Evolutionary conservation across 2,329 filamentous ascomycete species (phyloP), one percentile per base, ranked within the genome.

Genomic region (Colletotrichum magnum): DNA sequence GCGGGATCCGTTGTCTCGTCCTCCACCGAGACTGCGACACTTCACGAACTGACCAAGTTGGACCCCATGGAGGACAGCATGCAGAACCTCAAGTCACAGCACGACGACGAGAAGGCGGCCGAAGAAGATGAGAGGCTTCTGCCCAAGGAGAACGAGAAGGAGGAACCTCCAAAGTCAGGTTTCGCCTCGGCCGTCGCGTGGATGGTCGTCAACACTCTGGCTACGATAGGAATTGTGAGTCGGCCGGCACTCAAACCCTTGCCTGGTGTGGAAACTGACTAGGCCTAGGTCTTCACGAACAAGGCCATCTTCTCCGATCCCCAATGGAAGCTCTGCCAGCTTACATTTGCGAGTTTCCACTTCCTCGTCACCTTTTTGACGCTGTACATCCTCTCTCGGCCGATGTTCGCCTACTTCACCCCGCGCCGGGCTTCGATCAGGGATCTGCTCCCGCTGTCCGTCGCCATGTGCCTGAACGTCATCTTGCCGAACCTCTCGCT

Each of bases 401-500:
- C 86, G n/a, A 78, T 76, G 32, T 85, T 92, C 72, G 83, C 81
- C 69, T 85, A 90, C 76, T 93, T 93, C 76, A 79, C 80, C 16
- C 87, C 89, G 2, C 86, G 88, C 48, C 84, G 86, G 58, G 86
- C 87, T 47, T 79, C 86, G 39, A 79, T 90, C 57, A 80, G 81
- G 67, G 84, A 88, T 43, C 87, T 93, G 64, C 80, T 92, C 18
- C 91, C 90, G 3, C 82, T 93, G n/a, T 88, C 89, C 3, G 75
- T 90, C 36, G 87, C 89, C 74, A 92, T 93, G 90, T 86, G 88
- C 59, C 82, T 90, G 68, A 92, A 92, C 77, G 89, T 93, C 75
- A 89, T 93, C 71, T 82, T 93, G 10, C 90, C 89, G 10, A 93
- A 93, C 74, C 80, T 92, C 6, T 92, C 89, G 1, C 82, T 93